A percentile compares a stretch with the other conserved stretches of the same genome.
phyloP scores from a whole-genome alignment of 2,329 filamentous ascomycete species.

The Epichloe hybrida region DNA sequence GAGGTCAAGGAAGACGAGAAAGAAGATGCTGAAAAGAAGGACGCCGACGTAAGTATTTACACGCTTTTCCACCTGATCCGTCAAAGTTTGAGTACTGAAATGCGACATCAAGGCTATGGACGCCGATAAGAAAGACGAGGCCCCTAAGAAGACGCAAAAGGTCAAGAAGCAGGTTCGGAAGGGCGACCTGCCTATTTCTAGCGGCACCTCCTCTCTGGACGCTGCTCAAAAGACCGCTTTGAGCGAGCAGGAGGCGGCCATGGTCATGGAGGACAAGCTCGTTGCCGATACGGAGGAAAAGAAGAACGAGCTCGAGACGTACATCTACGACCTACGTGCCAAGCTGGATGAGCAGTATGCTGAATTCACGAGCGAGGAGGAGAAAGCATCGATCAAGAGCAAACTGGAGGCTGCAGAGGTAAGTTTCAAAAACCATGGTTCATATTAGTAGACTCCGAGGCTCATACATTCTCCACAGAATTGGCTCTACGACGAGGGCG shows the following conservation, averaged over 20 bases:
- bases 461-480: conserved; percentile 46
- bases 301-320: conserved; percentile 98
- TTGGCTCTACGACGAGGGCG: conserved; percentile 96
- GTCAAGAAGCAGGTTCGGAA: conserved; percentile 99
- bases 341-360: conserved; percentile 89
- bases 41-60: conserved; percentile 55
- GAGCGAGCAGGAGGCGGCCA: conserved; percentile 70
- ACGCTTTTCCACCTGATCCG: not conserved
- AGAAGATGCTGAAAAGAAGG: conserved; percentile 54
- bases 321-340: conserved; percentile 91
- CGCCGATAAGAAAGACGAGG: conserved; percentile 56
- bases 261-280: conserved; percentile 98
- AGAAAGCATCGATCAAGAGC: conserved; percentile 73
- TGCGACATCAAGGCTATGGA: conserved; percentile 57
- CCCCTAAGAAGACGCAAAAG: conserved; percentile 82
- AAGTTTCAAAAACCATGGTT: conserved; percentile 23
- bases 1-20: conserved; percentile 67
- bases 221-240: conserved; percentile 49
- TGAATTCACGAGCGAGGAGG: conserved; percentile 78
- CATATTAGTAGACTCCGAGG: not conserved
- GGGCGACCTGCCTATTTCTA: conserved; percentile 79
- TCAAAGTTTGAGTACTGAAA: not conserved
- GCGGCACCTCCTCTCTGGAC: conserved; percentile 72
- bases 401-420: conserved; percentile 83
- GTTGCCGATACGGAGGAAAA: conserved; percentile 97